Percentiles rank a stretch among this genome's conserved stretches.
Conservation (phyloP, 352 stramenopile genomes). For the Pythium inflatum region DNA sequence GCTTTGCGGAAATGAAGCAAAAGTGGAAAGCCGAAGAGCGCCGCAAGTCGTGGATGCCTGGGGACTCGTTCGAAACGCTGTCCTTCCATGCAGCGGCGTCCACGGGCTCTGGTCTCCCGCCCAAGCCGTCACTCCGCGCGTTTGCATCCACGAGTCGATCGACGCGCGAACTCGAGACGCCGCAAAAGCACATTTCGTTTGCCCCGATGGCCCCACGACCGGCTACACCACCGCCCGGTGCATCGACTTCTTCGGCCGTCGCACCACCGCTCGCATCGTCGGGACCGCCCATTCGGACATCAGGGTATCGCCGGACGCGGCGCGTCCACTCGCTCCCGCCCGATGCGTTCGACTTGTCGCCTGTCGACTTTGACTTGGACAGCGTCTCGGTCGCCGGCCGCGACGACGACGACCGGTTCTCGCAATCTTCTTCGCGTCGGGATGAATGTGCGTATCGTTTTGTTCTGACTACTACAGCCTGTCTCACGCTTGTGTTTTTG, state of each 20-base stretch:
- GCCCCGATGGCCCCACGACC: constrained; percentile 2
- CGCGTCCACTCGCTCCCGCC: constrained; percentile 64
- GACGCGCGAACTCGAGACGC: constrained; percentile 29
- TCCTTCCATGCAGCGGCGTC: neutral
- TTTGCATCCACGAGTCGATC: constrained; percentile 30
- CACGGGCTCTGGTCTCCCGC: constrained; percentile 4
- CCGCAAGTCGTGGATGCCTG: constrained; percentile 77
- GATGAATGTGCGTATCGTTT: constrained; percentile 64
- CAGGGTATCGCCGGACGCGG: constrained; percentile 39
- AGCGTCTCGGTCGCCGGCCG: constrained; percentile 74
- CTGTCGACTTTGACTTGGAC: constrained; percentile 79
- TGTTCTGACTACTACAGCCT: neutral
- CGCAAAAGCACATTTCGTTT: constrained; percentile 37
- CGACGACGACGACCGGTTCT: constrained; percentile 60
- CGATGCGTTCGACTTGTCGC: constrained; percentile 58
- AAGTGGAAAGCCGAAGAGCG: constrained; percentile 65
- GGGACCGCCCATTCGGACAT: constrained; percentile 11
- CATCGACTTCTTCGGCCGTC: neutral
- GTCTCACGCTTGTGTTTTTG: constrained; percentile 9
- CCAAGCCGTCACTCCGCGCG: constrained; percentile 29
- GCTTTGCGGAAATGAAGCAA: constrained; percentile 51
- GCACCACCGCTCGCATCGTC: constrained; percentile 7
- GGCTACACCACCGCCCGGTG: constrained; percentile 10
- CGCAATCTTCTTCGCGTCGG: constrained; percentile 70
- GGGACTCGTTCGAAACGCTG: constrained; percentile 35